These are phyloP conservation scores for Spinacia oleracea DNA, from an alignment of 179 eudicot species.

Conservation along the genomic window DNA sequence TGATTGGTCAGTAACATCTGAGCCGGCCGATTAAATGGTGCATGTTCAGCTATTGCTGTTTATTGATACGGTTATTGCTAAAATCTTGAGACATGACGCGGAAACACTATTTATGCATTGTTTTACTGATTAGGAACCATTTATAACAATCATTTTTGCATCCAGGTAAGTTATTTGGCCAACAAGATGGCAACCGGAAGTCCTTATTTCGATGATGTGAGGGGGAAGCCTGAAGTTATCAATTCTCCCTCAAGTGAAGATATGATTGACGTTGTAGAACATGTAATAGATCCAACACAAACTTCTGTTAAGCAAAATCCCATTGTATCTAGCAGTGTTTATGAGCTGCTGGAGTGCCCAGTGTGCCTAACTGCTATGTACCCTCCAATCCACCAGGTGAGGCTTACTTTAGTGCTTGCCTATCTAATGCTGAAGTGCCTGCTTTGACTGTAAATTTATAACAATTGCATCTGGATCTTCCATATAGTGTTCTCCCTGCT, in stretches of 20 bases:
- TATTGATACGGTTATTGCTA: not conserved
- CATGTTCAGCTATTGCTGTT: not conserved
- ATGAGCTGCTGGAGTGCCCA: slow-evolving; percentile 90
- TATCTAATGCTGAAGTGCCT: not conserved
- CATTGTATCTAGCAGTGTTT: slow-evolving; percentile 72
- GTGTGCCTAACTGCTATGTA: slow-evolving; percentile 96
- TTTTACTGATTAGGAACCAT: not conserved
- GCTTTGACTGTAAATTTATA: not conserved
- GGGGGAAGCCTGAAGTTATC: slow-evolving; percentile 68
- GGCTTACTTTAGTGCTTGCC: slow-evolving; percentile 18
- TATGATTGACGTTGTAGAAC: slow-evolving; percentile 60
- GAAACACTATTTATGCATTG: not conserved
- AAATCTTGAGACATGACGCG: not conserved
- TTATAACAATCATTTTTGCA: slow-evolving; percentile 8
- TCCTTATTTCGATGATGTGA: slow-evolving; percentile 65
- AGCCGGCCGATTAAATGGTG: slow-evolving; percentile 1
- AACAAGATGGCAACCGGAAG: slow-evolving; percentile 58
- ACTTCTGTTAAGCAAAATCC: slow-evolving; percentile 53
- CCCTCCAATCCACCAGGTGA: slow-evolving; percentile 95
- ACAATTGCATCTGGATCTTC: not conserved
- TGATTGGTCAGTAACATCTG: not conserved
- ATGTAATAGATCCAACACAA: slow-evolving; percentile 57
- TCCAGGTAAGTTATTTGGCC: slow-evolving; percentile 20
- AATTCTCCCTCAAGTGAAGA: slow-evolving; percentile 69
- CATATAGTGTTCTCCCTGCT: slow-evolving; percentile 3